phyloP scores from a whole-genome alignment of 805 yeast species.

The Ogataea parapolymorpha region DNA sequence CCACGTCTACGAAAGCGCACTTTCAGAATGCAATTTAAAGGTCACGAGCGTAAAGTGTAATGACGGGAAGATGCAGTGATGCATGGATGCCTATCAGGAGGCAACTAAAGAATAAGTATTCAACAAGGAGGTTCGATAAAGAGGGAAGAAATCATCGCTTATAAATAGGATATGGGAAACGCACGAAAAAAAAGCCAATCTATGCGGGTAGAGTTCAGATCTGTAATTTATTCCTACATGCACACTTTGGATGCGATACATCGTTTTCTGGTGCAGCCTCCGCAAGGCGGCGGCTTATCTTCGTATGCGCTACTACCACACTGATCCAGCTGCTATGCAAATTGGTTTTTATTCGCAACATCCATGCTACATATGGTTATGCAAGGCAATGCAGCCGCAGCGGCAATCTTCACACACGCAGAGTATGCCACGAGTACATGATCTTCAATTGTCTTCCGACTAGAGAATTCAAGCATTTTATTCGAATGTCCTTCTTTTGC shows the following conservation, averaged over 20 bases:
- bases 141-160: not conserved
- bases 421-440: not conserved
- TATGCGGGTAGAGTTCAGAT: not conserved
- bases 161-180: not conserved
- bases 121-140: not conserved
- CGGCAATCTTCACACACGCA: not conserved
- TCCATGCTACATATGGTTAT: not conserved
- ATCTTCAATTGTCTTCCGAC: not conserved
- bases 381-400: slow-evolving; percentile 4
- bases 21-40: not conserved
- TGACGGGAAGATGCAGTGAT: not conserved
- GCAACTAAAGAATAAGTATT: not conserved
- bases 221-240: slow-evolving; percentile 1
- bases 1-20: not conserved
- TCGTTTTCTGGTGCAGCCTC: slow-evolving; percentile 1
- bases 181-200: slow-evolving; percentile 1
- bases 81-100: not conserved
- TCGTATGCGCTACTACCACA: not conserved
- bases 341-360: not conserved
- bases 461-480: not conserved
- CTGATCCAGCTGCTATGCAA: not conserved
- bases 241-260: not conserved
- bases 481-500: not conserved
- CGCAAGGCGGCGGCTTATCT: slow-evolving; percentile 1
- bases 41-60: slow-evolving; percentile 1